These are phyloP conservation scores for Arthrinium phaeospermum DNA, from an alignment of 2,329 filamentous ascomycete species.

Conservation along the genomic window DNA sequence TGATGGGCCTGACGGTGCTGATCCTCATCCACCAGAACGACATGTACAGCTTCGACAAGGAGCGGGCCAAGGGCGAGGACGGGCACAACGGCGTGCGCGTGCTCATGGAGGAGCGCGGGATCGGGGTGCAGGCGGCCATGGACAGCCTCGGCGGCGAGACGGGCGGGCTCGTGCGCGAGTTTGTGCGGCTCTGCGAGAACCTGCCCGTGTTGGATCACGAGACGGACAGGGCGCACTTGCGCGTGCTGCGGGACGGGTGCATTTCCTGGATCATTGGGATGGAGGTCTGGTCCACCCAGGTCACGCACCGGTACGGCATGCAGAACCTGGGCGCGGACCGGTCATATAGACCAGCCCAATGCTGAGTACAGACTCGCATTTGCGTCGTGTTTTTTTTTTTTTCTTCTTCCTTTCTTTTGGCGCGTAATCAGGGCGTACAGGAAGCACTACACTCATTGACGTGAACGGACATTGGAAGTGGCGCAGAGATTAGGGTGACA, in stretches of 20 bases:
- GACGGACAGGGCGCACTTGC: neutral
- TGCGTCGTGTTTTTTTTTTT: too few relatives aligned
- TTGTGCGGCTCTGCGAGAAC: neutral
- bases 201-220: neutral
- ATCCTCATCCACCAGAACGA: constrained; percentile 2
- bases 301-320: neutral
- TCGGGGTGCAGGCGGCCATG: neutral
- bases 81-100: neutral
- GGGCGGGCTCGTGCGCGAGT: neutral
- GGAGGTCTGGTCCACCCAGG: neutral
- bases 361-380: neutral
- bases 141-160: neutral
- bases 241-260: neutral
- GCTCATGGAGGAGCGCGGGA: neutral
- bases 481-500: too few relatives aligned
- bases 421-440: too few relatives aligned
- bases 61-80: neutral
- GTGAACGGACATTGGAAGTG: too few relatives aligned
- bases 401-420: too few relatives aligned
- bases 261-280: neutral
- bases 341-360: neutral
- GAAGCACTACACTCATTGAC: too few relatives aligned
- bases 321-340: neutral
- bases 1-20: neutral
- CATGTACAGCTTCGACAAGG: constrained; percentile 12